These are phyloP conservation scores for Calvatia gigantea DNA, from an alignment of 768 basidiomycete species.

Conservation along the genomic window DNA sequence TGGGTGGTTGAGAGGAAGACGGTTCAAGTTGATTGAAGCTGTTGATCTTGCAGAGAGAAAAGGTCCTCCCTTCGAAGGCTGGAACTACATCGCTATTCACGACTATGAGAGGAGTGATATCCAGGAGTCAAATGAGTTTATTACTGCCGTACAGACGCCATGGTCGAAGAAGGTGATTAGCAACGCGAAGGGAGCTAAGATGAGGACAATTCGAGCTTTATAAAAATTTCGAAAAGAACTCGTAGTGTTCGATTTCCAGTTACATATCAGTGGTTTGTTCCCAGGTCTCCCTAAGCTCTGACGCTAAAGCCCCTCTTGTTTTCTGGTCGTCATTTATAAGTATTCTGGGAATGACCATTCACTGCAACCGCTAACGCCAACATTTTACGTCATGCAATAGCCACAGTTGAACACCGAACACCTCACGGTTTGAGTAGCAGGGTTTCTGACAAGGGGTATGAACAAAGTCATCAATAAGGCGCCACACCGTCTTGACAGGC, in stretches of 20 bases:
- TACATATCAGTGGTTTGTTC: not conserved
- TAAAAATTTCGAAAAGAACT: conserved; percentile 15
- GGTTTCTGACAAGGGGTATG: no score
- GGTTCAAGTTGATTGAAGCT: conserved; percentile 22
- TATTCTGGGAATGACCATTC: no score
- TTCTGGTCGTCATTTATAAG: no score
- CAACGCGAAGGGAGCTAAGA: conserved; percentile 14
- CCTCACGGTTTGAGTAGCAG: no score
- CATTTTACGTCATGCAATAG: no score
- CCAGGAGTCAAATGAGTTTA: conserved; percentile 20
- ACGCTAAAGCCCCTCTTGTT: no score
- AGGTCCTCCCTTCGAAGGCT: conserved; percentile 1
- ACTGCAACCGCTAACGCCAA: no score
- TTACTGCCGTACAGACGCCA: conserved; percentile 21
- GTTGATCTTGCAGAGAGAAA: not conserved
- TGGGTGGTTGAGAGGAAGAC: conserved; percentile 27
- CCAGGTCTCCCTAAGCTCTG: no score
- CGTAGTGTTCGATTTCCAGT: not conserved
- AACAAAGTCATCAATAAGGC: no score
- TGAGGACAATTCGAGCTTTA: conserved; percentile 24
- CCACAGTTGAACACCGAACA: no score
- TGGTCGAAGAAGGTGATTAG: conserved; percentile 22
- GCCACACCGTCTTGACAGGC: no score
- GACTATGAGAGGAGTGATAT: conserved; percentile 22
- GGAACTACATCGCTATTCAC: conserved; percentile 32